Base-by-base conservation (phyloP, 192 early-diverging fungal species). In the Coemansia sp. region DNA sequence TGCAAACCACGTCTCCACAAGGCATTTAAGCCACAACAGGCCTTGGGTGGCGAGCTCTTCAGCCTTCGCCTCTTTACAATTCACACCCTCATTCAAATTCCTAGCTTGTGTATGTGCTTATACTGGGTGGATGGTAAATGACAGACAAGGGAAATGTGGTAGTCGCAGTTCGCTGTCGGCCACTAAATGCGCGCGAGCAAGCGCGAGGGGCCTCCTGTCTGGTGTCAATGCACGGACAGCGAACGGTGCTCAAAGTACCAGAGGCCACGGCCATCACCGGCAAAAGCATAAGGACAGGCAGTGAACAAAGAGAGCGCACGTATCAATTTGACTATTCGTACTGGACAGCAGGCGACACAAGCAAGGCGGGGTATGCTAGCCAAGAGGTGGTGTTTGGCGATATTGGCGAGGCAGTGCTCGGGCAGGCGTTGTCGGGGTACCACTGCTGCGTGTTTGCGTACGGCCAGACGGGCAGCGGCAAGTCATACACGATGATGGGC, bases 381-480 rank as follows among this genome's bases (percentile, higher is more conserved):
- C 93, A 95, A 54, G 59, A 83, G 53, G 69, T 52, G 2, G 81
- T 96, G 19, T 96, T 90, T 63, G 76, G 80, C 26, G 85, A 87
- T 31, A 78, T 93, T 15, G 91, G 91, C 6, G 69, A 68, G 23
- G 84, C 90, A 10, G 60, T 97, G 17, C 76, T 95, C 4, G 83
- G 88, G 42, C 93, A 95, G 56, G 86, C 93, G 3, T 85, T 97
- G 42, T 80, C 80, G 14, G 94, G 94, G 21, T 97, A 92, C 71
- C 93, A 97, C 67, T 86, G 84, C 35, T 94, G 92, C 72, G 85
- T 97, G 33, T 94, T 97, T 68, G 94, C 94, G 11, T 97, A 80
- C 40, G 80, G 80, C 1, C 77, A 81, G 64, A 81, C 80, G 2
- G 77, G 73, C 29, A 66, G 60, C n/a, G 80, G 80, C 48, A 81